Evolutionary conservation across 805 yeast species (phyloP).

Genomic region (Cyberlindnera saturnus): DNA sequence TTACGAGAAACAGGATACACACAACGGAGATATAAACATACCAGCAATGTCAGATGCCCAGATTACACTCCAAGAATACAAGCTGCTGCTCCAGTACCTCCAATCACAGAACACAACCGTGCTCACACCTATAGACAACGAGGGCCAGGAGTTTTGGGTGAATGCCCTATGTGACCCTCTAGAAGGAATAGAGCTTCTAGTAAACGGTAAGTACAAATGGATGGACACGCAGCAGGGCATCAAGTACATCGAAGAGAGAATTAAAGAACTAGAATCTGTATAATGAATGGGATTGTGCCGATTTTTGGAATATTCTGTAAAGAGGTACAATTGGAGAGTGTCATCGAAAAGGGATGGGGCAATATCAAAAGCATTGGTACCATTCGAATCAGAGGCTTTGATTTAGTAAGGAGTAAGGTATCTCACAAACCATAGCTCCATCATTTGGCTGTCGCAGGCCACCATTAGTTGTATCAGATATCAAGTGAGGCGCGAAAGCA

Average conservation of each 20-base stretch:
- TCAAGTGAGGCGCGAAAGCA: background rate
- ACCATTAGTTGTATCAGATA: too few relatives aligned
- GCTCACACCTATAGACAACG: conserved; percentile 16
- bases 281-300: background rate
- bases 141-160: conserved; percentile 18
- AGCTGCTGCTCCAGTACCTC: conserved; percentile 6
- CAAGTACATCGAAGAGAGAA: conserved; percentile 2
- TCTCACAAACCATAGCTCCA: too few relatives aligned
- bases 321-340: too few relatives aligned
- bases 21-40: too few relatives aligned
- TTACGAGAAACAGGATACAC: too few relatives aligned
- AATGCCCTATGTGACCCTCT: conserved; percentile 12
- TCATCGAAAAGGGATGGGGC: too few relatives aligned
- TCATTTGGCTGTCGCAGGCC: too few relatives aligned
- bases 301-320: too few relatives aligned
- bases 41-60: background rate
- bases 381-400: too few relatives aligned
- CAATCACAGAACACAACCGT: conserved; percentile 4
- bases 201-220: conserved; percentile 6
- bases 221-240: conserved; percentile 7
- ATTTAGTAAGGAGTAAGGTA: too few relatives aligned
- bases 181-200: conserved; percentile 7
- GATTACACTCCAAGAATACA: conserved; percentile 8
- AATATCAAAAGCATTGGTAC: too few relatives aligned
- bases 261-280: conserved; percentile 3